phyloP scores from a whole-genome alignment of 345 rosid species.

The Xanthoceras sorbifolium region DNA sequence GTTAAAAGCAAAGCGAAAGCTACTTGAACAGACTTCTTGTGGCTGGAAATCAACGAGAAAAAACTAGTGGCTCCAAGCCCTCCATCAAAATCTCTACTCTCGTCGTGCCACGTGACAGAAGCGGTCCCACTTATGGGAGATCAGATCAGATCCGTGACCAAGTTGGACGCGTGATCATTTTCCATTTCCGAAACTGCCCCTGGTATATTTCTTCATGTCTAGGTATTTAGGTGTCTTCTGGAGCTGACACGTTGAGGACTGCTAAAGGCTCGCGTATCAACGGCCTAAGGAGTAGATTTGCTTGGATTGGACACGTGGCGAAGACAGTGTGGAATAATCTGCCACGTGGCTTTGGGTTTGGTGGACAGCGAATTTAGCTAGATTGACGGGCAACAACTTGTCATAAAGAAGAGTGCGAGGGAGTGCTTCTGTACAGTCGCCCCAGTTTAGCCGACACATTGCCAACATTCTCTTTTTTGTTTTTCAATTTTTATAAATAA shows the following conservation, averaged over 20 bases:
- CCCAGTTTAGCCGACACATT: too few species aligned
- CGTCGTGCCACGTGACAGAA: slow-evolving; percentile 32
- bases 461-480: too few species aligned
- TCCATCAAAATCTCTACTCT: slow-evolving; percentile 45
- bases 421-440: too few species aligned
- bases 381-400: not conserved
- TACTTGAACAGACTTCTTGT: slow-evolving; percentile 20
- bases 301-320: not conserved
- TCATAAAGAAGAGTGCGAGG: too few species aligned
- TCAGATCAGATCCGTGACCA: not conserved
- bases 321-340: too few species aligned
- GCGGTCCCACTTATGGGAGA: slow-evolving; percentile 4
- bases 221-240: not conserved
- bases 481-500: too few species aligned
- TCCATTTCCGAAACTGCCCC: not conserved
- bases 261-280: not conserved
- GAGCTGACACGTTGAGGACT: not conserved
- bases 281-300: not conserved
- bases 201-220: fast-evolving
- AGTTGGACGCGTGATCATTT: not conserved
- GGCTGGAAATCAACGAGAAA: slow-evolving; percentile 38
- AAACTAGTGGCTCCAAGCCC: slow-evolving; percentile 41
- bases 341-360: slow-evolving; percentile 5
- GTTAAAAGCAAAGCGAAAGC: slow-evolving; percentile 4
- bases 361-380: not conserved